Evolutionary conservation across 225 moss, liverwort and hornwort species (phyloP).

Genomic region (Rhytidiadelphus loreus): DNA sequence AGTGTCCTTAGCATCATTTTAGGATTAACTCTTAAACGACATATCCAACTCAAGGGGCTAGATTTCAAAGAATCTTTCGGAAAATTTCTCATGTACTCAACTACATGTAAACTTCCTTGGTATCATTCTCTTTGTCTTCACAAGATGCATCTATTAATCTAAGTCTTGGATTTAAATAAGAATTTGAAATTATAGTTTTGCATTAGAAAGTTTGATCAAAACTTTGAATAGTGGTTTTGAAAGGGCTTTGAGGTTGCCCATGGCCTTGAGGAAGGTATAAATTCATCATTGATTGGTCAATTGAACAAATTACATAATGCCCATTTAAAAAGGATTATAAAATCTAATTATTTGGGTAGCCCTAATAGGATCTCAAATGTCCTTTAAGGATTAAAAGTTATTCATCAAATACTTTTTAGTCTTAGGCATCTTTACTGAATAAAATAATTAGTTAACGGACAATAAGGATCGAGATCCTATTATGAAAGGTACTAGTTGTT

Average conservation of each 20-base stretch:
- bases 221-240: not conserved
- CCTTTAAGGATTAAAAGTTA: not conserved
- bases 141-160: not conserved
- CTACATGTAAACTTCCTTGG: not conserved
- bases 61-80: not conserved
- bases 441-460: not conserved
- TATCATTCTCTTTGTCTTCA: not conserved
- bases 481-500: not conserved
- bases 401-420: not conserved
- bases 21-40: rapidly evolving
- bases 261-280: rapidly evolving
- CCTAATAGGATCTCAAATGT: rapidly evolving
- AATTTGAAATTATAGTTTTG: not conserved
- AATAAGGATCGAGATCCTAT: rapidly evolving
- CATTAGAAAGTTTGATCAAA: not conserved
- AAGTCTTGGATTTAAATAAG: not conserved
- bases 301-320: not conserved
- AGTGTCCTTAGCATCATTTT: too few species aligned
- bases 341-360: not conserved
- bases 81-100: not conserved
- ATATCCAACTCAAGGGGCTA: rapidly evolving
- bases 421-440: not conserved
- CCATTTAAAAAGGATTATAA: not conserved
- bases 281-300: not conserved
- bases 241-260: not conserved